Evolutionary conservation across 495 filamentous ascomycete genomes (phyloP).

Genomic region (Chaetomium cochliodes): DNA sequence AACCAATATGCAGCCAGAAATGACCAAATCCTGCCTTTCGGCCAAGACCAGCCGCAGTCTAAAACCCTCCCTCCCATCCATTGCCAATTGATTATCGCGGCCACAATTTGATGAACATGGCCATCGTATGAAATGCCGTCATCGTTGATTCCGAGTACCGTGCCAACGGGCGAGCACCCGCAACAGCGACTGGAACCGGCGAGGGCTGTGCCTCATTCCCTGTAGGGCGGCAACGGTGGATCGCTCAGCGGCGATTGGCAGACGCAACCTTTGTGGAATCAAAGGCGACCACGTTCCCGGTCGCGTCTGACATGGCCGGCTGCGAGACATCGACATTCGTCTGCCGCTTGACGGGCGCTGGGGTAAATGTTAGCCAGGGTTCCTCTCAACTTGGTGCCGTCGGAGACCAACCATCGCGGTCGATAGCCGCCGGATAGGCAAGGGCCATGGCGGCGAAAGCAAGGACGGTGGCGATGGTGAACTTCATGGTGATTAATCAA

Average conservation of each 20-base stretch:
- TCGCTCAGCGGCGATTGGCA: constrained; percentile 31
- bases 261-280: constrained; percentile 39
- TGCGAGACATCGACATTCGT: constrained; percentile 30
- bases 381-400: not conserved
- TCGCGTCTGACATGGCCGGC: constrained; percentile 42
- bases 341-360: constrained; percentile 32
- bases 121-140: too few species aligned
- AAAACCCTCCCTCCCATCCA: not conserved
- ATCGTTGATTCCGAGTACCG: not conserved
- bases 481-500: constrained; percentile 52
- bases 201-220: not conserved
- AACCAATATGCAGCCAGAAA: not conserved
- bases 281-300: constrained; percentile 44
- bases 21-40: not conserved
- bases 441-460: constrained; percentile 49
- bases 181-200: not conserved
- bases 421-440: constrained; percentile 38
- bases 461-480: constrained; percentile 45
- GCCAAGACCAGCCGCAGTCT: not conserved
- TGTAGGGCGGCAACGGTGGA: not conserved
- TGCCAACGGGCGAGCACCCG: not conserved
- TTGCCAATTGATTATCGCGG: not conserved
- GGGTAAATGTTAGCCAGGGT: constrained; percentile 5
- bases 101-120: not conserved
- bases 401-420: constrained; percentile 31